Percentiles rank a stretch among this genome's conserved stretches.
These are phyloP conservation scores for Stagonosporopsis vannaccii DNA, from an alignment of 2,329 filamentous ascomycete species.

Conservation along the genomic window DNA sequence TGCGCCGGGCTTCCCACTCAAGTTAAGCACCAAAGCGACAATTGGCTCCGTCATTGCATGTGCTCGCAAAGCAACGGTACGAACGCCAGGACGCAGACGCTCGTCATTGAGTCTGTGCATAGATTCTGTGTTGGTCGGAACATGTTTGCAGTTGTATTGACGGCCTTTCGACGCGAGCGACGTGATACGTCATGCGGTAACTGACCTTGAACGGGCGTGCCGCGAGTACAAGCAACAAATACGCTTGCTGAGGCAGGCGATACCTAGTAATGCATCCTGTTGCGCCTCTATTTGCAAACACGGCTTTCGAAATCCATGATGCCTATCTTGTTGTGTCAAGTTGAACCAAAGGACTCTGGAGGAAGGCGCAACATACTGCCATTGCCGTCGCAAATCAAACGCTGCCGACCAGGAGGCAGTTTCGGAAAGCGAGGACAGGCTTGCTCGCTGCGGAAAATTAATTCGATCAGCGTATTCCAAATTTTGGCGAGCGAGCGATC, in stretches of 20 bases:
- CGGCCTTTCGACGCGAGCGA: slow-evolving; percentile 16
- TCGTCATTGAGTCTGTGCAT: slow-evolving; percentile 33
- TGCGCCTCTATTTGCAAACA: not conserved
- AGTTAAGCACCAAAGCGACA: slow-evolving; percentile 16
- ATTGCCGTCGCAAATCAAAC: not conserved
- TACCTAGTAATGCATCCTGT: not conserved
- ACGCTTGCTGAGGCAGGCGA: slow-evolving; percentile 1
- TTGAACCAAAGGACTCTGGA: not conserved
- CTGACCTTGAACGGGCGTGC: slow-evolving; percentile 7
- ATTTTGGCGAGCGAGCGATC: slow-evolving; percentile 19
- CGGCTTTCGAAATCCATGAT: not conserved
- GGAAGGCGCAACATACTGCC: not conserved
- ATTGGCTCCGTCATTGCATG: slow-evolving; percentile 16
- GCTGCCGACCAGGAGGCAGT: not conserved
- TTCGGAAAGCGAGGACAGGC: not conserved
- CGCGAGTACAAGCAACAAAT: not conserved
- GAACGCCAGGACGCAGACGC: slow-evolving; percentile 28
- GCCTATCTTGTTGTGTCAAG: not conserved
- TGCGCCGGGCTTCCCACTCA: slow-evolving; percentile 25
- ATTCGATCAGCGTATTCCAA: slow-evolving; percentile 9
- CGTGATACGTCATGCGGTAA: slow-evolving; percentile 21
- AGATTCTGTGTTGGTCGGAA: slow-evolving; percentile 22
- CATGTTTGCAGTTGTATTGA: slow-evolving; percentile 17
- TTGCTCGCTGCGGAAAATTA: slow-evolving; percentile 11
- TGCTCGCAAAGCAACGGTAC: slow-evolving; percentile 7